phyloP scores from a whole-genome alignment of 306 rosid species.

The Sicyos baderoa region DNA sequence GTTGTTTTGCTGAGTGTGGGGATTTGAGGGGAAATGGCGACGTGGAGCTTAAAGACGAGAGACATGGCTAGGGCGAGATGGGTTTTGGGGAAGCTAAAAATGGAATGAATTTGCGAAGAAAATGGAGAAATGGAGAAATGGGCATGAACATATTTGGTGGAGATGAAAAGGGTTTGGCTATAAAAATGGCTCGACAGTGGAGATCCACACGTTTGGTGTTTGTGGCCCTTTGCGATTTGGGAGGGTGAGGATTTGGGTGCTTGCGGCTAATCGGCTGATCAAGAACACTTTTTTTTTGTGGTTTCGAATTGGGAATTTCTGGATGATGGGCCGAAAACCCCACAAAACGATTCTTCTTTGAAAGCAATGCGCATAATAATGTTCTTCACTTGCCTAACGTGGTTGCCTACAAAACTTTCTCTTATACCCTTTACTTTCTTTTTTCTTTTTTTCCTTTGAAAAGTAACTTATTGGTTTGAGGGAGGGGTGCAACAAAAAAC shows the following conservation, averaged over 20 bases:
- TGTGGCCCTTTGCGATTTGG: slow-evolving; percentile 11
- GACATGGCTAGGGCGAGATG: slow-evolving; percentile 35
- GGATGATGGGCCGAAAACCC: neutral
- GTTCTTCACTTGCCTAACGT: neutral
- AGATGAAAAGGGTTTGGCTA: neutral
- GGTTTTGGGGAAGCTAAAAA: slow-evolving; percentile 10
- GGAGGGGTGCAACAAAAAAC: too few species aligned
- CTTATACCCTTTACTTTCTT: too few species aligned
- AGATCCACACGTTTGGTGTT: slow-evolving; percentile 26
- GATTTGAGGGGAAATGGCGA: slow-evolving; percentile 29
- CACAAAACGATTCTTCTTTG: neutral
- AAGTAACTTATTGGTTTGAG: too few species aligned
- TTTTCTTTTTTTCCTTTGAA: too few species aligned
- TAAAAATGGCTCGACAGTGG: neutral
- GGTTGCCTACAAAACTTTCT: neutral
- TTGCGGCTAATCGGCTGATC: slow-evolving; percentile 1
- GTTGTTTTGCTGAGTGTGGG: slow-evolving; percentile 7
- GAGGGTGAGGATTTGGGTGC: neutral
- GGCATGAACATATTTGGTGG: slow-evolving; percentile 32
- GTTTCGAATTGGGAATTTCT: neutral
- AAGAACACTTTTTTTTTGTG: neutral
- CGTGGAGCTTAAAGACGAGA: slow-evolving; percentile 46
- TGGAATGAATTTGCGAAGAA: slow-evolving; percentile 19
- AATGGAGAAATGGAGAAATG: slow-evolving; percentile 28
- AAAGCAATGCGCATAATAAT: neutral